Percentiles rank a stretch among this genome's conserved stretches.
Evolutionary conservation across 208 protist species (phyloP).

Genomic region (Crithidia sp.): DNA sequence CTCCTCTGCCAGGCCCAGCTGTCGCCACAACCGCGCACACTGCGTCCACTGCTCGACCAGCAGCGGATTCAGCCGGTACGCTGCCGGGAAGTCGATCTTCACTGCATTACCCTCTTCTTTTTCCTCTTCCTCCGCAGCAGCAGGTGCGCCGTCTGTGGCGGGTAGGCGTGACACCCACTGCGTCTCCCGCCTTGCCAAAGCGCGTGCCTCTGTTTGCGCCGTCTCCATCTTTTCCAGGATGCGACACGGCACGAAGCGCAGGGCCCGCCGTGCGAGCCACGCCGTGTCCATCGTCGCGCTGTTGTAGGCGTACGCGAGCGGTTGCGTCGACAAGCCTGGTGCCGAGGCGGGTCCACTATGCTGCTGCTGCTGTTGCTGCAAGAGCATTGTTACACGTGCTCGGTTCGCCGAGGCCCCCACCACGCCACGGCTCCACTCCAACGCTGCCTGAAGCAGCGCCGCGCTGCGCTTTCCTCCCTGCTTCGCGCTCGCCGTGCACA

Average conservation of each 20-base stretch:
- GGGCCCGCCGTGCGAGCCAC: conserved; percentile 53
- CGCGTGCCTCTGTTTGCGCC: conserved; percentile 18
- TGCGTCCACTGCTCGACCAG: conserved; percentile 50
- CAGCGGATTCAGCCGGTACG: conserved; percentile 30
- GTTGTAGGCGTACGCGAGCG: conserved; percentile 45
- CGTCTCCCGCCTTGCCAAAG: conserved; percentile 27
- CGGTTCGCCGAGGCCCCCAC: conserved; percentile 30
- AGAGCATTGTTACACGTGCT: conserved; percentile 28
- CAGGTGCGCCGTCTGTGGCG: not conserved
- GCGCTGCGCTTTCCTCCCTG: conserved; percentile 9
- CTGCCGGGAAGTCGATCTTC: too few species aligned
- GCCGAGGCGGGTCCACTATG: conserved; percentile 9
- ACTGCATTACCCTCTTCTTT: not conserved
- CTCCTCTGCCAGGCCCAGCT: conserved; percentile 23
- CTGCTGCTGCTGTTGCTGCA: conserved; percentile 33
- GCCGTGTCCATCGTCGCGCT: conserved; percentile 68
- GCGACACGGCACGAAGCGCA: conserved; percentile 54
- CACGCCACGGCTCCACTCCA: conserved; percentile 36
- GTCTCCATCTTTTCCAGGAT: conserved; percentile 62
- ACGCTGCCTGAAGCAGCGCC: conserved; percentile 25
- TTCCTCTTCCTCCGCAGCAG: conserved; percentile 14
- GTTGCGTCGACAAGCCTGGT: not conserved
- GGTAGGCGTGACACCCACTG: conserved; percentile 33
- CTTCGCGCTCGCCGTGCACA: not conserved
- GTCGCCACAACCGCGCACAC: conserved; percentile 34